Base-by-base conservation (phyloP, 2,329 filamentous ascomycete species). In the Talaromyces amestolkiae region DNA sequence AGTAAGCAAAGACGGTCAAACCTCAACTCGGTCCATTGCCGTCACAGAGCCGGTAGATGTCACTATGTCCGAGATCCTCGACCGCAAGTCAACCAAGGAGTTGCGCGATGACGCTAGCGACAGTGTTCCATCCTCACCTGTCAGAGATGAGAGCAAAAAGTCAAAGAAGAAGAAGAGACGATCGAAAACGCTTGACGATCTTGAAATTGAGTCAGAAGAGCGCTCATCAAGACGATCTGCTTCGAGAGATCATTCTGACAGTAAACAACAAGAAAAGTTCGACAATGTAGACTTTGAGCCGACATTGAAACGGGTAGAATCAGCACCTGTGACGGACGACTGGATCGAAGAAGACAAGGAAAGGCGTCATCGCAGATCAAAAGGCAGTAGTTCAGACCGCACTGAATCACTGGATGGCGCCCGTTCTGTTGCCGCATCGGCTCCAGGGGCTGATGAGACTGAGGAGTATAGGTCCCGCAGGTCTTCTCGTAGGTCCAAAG, bases 41-140 rank as follows among this genome's bases (percentile, higher is more conserved):
- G 56, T 59, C 11, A 45, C 22, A 11, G 56, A 59, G 17, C 15
- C 56, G 45, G 59, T 37, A 49, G 41, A 49, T 37, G 24, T 24
- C 7, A 27, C 33, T 43, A 31, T 22, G 43, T 51, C 59, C 43
- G 59, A 49, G 4, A 13, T 27, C 9, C 13, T 45, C 19, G 56
- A 45, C 31, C 51, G 27, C 11, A 49, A 37, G 33, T 33, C 49
- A 51, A 51, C 15, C n/a, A 53, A 33, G 39, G 59, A 37, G 24
- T 58, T 39, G 27, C 43, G 19, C 43, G 59, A 39, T 41, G 59
- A 62, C 37, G 56, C 35, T 33, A 31, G 13, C n/a, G 43, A 47
- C 72, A 70, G 39, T 60, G 71, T 71, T 5, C 64, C 69, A 51
- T 72, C 72, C 22, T 70, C 69, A 11, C 65, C 66, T 10, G 59